phyloP scores from a whole-genome alignment of 805 yeast species.

The Nakazawaea sp. region DNA sequence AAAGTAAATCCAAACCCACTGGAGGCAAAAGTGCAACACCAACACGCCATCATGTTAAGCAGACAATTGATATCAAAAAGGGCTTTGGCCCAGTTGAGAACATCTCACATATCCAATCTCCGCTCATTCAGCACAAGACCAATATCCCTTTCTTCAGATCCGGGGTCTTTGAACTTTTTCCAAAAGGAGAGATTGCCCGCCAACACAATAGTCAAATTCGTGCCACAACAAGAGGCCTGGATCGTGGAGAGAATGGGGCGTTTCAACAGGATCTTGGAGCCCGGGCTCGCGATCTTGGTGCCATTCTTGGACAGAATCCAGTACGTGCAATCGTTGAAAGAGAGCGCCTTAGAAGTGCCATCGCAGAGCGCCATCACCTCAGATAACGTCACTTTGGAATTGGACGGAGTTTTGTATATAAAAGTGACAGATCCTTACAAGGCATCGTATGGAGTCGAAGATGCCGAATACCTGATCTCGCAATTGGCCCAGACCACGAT shows the following conservation, averaged over 20 bases:
- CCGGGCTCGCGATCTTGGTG: slow-evolving; percentile 68
- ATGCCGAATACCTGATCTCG: slow-evolving; percentile 76
- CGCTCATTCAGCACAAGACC: too few relatives aligned
- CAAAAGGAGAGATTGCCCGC: slow-evolving; percentile 63
- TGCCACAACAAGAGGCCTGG: slow-evolving; percentile 90
- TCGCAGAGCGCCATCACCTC: slow-evolving; percentile 80
- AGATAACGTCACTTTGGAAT: slow-evolving; percentile 77
- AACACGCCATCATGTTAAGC: too few relatives aligned
- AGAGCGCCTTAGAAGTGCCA: slow-evolving; percentile 80
- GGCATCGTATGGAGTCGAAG: slow-evolving; percentile 85
- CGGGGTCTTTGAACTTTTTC: slow-evolving; percentile 38
- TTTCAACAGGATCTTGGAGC: slow-evolving; percentile 59
- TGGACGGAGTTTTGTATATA: slow-evolving; percentile 79
- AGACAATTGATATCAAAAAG: too few relatives aligned
- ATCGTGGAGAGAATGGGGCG: slow-evolving; percentile 89
- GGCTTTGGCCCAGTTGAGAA: too few relatives aligned
- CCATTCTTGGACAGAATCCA: slow-evolving; percentile 73
- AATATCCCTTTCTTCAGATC: background rate
- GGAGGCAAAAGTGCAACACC: too few relatives aligned
- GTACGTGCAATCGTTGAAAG: slow-evolving; percentile 78
- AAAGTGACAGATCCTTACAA: slow-evolving; percentile 76
- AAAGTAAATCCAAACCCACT: background rate
- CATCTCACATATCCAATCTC: too few relatives aligned
- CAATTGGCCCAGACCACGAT: slow-evolving; percentile 88
- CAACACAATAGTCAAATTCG: slow-evolving; percentile 69